phyloP scores from a whole-genome alignment of 2,329 filamentous ascomycete genomes.

The Neoscytalidium dimidiatum region DNA sequence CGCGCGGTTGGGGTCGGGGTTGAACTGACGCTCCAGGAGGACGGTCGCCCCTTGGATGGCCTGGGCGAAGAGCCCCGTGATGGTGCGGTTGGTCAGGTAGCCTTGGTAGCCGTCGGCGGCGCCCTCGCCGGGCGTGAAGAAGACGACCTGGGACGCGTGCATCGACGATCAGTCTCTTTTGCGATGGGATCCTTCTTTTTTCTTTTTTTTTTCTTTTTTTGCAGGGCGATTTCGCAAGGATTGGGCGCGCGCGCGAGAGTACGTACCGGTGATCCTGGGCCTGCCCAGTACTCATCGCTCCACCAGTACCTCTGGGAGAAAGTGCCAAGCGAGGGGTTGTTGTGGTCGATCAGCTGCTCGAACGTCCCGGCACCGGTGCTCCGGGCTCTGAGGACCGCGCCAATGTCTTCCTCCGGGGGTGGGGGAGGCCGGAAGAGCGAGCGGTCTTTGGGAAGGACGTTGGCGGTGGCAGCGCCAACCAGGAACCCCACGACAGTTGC shows the following conservation, averaged over 20 bases:
- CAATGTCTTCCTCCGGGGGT: neutral
- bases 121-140: conserved; percentile 57
- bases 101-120: conserved; percentile 49
- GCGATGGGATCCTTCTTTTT: no score
- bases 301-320: conserved; percentile 59
- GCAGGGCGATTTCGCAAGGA: neutral
- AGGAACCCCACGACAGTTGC: neutral
- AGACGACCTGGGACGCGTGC: conserved; percentile 34
- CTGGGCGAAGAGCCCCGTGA: conserved; percentile 55
- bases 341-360: conserved; percentile 61
- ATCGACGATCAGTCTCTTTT: no score
- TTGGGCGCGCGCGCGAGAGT: neutral
- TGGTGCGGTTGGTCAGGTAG: conserved; percentile 53
- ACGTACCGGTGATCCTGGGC: conserved; percentile 55
- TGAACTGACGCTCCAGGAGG: conserved; percentile 49
- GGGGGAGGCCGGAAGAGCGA: conserved; percentile 4
- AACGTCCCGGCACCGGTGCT: conserved; percentile 35
- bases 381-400: neutral
- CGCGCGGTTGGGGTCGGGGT: no score
- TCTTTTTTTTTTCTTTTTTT: no score
- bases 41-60: conserved; percentile 57
- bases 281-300: conserved; percentile 54
- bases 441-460: conserved; percentile 2
- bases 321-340: conserved; percentile 55
- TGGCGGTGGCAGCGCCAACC: neutral